Percentiles rank a stretch among this genome's conserved stretches.
Conservation (phyloP, 129 eudicot species). For the Saposhnikovia divaricata region DNA sequence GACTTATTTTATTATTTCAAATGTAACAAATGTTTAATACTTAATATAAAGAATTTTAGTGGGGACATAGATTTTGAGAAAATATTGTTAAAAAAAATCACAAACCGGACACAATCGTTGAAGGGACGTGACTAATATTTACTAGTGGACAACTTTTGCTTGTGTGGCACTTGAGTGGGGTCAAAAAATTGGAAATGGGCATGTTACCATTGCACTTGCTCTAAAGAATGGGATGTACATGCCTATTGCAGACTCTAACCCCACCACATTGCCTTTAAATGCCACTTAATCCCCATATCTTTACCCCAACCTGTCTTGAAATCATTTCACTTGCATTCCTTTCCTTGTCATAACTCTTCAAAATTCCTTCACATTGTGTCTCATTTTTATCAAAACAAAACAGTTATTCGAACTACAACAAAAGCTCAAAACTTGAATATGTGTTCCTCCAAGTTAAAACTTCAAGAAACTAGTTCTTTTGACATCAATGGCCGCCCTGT, state of each 20-base stretch:
- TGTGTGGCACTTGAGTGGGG: too few species aligned
- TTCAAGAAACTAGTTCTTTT: conserved; percentile 14
- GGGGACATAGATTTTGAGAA: too few species aligned
- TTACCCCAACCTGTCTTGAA: conserved; percentile 9
- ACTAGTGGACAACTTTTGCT: too few species aligned
- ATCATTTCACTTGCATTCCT: conserved; percentile 1
- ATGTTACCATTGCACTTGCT: too few species aligned
- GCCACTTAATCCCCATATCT: not conserved
- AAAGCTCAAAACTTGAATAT: conserved; percentile 8
- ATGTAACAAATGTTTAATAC: too few species aligned
- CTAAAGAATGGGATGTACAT: conserved; percentile 42
- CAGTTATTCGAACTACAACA: conserved; percentile 5
- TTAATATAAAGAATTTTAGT: too few species aligned
- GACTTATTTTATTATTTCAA: too few species aligned
- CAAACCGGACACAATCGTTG: too few species aligned
- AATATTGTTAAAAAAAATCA: too few species aligned
- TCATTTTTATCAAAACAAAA: not conserved
- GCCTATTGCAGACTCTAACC: conserved; percentile 41
- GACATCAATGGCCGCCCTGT: conserved; percentile 56
- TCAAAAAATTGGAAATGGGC: too few species aligned
- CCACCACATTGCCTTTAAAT: conserved; percentile 20
- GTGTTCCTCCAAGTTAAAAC: conserved; percentile 59
- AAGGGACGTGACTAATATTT: too few species aligned
- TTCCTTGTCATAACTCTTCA: not conserved
- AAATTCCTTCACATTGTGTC: not conserved